Percentiles rank a stretch among this genome's conserved stretches.
Conservation (phyloP, 495 filamentous ascomycete species). For the Penicillium silybi region DNA sequence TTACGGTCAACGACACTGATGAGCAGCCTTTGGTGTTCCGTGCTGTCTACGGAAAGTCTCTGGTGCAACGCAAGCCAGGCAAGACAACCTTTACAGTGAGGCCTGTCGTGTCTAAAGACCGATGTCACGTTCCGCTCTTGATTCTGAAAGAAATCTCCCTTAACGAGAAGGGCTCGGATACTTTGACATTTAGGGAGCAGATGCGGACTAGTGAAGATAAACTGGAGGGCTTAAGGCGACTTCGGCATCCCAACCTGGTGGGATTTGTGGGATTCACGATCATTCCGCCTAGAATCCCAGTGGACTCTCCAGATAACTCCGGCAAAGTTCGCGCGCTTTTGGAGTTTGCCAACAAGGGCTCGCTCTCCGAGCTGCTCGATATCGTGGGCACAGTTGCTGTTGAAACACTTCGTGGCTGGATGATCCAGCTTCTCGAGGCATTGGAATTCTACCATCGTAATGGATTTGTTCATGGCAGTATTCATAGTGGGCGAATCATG, state of each 20-base stretch:
- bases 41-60: slow-evolving; percentile 58
- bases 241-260: slow-evolving; percentile 74
- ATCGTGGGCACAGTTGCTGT: slow-evolving; percentile 68
- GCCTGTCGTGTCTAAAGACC: slow-evolving; percentile 52
- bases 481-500: slow-evolving; percentile 74
- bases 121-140: slow-evolving; percentile 52
- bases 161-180: slow-evolving; percentile 29
- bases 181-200: slow-evolving; percentile 51
- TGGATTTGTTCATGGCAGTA: slow-evolving; percentile 73
- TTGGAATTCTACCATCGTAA: slow-evolving; percentile 81
- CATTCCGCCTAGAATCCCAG: slow-evolving; percentile 31
- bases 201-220: slow-evolving; percentile 66
- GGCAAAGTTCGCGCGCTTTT: slow-evolving; percentile 84
- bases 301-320: slow-evolving; percentile 28
- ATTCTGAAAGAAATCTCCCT: slow-evolving; percentile 59
- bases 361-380: slow-evolving; percentile 75
- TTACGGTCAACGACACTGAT: slow-evolving; percentile 54
- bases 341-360: slow-evolving; percentile 75
- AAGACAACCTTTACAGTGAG: slow-evolving; percentile 63
- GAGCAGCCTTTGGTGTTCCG: slow-evolving; percentile 57
- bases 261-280: slow-evolving; percentile 81
- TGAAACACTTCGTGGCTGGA: slow-evolving; percentile 75
- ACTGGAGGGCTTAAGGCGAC: slow-evolving; percentile 65
- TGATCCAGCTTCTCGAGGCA: slow-evolving; percentile 83
- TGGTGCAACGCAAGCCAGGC: slow-evolving; percentile 54